phyloP scores from a whole-genome alignment of 1,284 basidiomycete species.

The Phaffia rhodozyma region DNA sequence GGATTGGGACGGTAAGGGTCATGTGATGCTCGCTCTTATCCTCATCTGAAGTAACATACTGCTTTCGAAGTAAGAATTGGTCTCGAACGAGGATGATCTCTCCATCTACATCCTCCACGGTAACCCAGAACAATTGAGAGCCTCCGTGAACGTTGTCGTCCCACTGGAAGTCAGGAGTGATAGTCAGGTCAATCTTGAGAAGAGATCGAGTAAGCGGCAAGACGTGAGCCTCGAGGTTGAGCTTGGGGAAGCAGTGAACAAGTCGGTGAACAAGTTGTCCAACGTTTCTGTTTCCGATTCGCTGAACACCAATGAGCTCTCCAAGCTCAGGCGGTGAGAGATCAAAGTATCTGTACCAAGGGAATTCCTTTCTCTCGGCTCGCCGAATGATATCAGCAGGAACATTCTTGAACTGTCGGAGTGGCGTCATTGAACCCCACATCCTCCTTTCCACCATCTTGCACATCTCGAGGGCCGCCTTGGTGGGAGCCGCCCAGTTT shows the following conservation, averaged over 20 bases:
- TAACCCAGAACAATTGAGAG: constrained; percentile 79
- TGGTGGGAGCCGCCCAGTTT: constrained; percentile 92
- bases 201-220: constrained; percentile 84
- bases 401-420: constrained; percentile 87
- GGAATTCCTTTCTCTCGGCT: constrained; percentile 96
- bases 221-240: constrained; percentile 85
- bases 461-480: constrained; percentile 82
- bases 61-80: constrained; percentile 76
- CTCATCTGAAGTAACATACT: constrained; percentile 55
- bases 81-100: constrained; percentile 93
- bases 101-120: constrained; percentile 95
- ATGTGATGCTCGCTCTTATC: constrained; percentile 71
- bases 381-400: constrained; percentile 78
- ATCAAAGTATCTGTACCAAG: constrained; percentile 94
- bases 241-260: constrained; percentile 91
- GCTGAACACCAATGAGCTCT: constrained; percentile 82
- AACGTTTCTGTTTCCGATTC: constrained; percentile 44
- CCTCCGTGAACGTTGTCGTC: constrained; percentile 84
- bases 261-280: constrained; percentile 86
- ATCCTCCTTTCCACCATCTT: constrained; percentile 93
- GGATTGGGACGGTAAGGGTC: constrained; percentile 89
- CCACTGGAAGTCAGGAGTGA: constrained; percentile 94
- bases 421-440: constrained; percentile 97
- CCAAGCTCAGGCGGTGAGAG: constrained; percentile 78
- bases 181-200: constrained; percentile 75